Percentiles rank a stretch among this genome's conserved stretches.
Evolutionary conservation across 306 rosid species (phyloP).

Genomic region (Dalbergia cochinchinensis): DNA sequence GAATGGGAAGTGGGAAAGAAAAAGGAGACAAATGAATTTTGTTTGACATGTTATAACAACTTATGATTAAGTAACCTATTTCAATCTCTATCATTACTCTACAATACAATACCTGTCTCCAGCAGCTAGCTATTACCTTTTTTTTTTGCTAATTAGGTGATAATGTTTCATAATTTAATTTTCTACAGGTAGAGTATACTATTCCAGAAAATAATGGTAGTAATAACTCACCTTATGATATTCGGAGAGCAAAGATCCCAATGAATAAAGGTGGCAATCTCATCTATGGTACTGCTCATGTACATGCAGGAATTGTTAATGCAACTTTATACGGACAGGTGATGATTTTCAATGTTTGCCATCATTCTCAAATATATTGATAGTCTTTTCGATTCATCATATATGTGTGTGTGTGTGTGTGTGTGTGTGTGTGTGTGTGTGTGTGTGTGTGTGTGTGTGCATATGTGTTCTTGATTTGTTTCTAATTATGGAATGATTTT

Average conservation of each 20-base stretch:
- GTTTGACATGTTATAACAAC: too few relatives aligned
- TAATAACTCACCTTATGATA: background rate
- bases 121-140: too few relatives aligned
- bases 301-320: constrained; percentile 9
- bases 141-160: too few relatives aligned
- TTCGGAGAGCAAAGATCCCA: background rate
- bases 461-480: too few relatives aligned
- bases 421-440: too few relatives aligned
- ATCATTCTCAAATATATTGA: background rate
- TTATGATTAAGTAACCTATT: too few relatives aligned
- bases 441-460: too few relatives aligned
- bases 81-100: too few relatives aligned
- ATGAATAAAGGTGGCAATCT: constrained; percentile 21
- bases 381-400: background rate
- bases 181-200: constrained; percentile 4
- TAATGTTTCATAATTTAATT: background rate
- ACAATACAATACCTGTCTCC: too few relatives aligned
- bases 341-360: background rate
- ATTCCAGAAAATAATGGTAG: background rate
- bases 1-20: too few relatives aligned
- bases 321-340: constrained; percentile 25
- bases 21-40: too few relatives aligned
- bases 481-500: background rate
- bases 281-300: constrained; percentile 3
- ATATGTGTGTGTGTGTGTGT: too few relatives aligned